Evolutionary conservation across 2,329 filamentous ascomycete genomes (phyloP), one percentile per base, ranked within the genome.

Genomic region (Ascochyta rabiei): DNA sequence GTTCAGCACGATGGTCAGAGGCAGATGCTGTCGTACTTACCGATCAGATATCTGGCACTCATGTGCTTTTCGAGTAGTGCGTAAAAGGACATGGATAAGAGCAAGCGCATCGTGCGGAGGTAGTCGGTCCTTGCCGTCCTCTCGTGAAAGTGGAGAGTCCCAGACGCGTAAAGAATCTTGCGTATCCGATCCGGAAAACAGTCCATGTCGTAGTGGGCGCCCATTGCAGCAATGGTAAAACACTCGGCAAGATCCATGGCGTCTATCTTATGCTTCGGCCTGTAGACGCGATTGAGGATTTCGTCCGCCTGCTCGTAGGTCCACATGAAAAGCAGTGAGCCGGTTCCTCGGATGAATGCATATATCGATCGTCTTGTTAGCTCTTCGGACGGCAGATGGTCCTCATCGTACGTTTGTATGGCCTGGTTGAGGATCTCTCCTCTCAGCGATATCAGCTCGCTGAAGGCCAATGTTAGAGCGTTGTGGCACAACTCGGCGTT

Each of bases 41-140:
- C 67, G 34, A 75, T 66, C 6, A 75, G 51, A 51, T 75, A 73
- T 40, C 73, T 66, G 7, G 72, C 70, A 38, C 72, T 74, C 69
- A 74, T 71, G 44, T 75, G 74, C 57, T 75, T 75, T 56, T 75
- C 72, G 1, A 75, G 60, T 2, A 75, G 38, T 3, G 73, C 67
- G 53, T 75, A 73, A 40, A 75, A 72, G 0, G 73, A 73, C 55
- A 73, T 66, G 2, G 69, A 67, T 7, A 75, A 55, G 2, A 76
- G 53, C 10, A 75, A 53, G 13, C 73, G 68, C 72, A 75, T 74
- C 3, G 72, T 69, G 12, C 70, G 67, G 5, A 72, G 47, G 37
- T 75, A 69, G 42, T 75, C 66, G 6, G 62, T 37, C 23, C 64
- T 59, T 3, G 70, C 67, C 9, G 66, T 67, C 16, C 64, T 62